phyloP scores from a whole-genome alignment of 129 eudicot genomes.

The Pulicaria dysenterica region DNA sequence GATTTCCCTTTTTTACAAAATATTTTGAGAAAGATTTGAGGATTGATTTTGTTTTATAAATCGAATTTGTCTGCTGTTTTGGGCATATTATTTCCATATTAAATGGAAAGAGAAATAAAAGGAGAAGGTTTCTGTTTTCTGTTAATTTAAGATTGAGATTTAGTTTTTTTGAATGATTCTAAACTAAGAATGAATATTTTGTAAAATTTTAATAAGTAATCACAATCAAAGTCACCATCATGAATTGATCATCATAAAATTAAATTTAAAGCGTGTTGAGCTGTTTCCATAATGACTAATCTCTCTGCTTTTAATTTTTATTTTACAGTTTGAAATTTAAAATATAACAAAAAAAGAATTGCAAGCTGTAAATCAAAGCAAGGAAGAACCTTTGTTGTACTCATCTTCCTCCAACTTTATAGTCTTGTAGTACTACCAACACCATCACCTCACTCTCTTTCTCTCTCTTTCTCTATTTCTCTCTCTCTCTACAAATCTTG shows the following conservation, averaged over 20 bases:
- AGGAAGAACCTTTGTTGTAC: constrained; percentile 46
- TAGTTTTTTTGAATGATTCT: constrained; percentile 16
- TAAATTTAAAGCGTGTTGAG: constrained; percentile 42
- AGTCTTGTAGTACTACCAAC: constrained; percentile 23
- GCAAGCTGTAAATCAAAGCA: constrained; percentile 55
- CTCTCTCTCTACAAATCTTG: constrained; percentile 10
- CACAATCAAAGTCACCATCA: constrained; percentile 31
- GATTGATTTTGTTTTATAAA: constrained; percentile 13
- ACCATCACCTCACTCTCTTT: constrained; percentile 12
- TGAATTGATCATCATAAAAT: constrained; percentile 21
- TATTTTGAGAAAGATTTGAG: constrained; percentile 26
- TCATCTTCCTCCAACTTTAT: constrained; percentile 38
- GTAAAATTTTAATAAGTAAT: neutral
- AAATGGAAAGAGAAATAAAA: constrained; percentile 3
- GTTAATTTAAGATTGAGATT: neutral
- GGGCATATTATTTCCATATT: constrained; percentile 9
- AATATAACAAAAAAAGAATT: neutral
- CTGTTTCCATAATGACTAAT: constrained; percentile 30
- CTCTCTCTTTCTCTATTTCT: constrained; percentile 24
- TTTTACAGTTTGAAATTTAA: neutral
- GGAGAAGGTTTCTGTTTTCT: constrained; percentile 5
- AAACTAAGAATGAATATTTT: neutral
- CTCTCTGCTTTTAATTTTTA: neutral
- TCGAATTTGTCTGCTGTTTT: constrained; percentile 9
- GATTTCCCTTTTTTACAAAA: constrained; percentile 17